A percentile compares a stretch with the other conserved stretches of the same genome.
These are phyloP conservation scores for Vachellia pachyceras DNA, from an alignment of 306 rosid species.

Conservation along the genomic window DNA sequence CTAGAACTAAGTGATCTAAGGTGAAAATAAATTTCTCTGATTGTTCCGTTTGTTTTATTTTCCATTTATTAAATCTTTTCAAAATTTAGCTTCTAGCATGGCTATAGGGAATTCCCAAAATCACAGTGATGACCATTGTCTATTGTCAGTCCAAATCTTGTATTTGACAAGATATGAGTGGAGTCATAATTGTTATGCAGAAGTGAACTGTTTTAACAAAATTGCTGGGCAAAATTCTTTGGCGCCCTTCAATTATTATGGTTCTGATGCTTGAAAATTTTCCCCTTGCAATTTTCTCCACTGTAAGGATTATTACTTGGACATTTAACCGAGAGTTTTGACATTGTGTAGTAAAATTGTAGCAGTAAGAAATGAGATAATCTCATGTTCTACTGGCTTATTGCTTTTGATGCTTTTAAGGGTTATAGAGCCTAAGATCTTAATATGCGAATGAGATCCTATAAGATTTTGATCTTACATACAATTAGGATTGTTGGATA, in stretches of 20 bases:
- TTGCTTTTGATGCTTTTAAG: neutral
- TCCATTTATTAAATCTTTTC: conserved; percentile 17
- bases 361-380: neutral
- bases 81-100: conserved; percentile 27
- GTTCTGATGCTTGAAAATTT: neutral
- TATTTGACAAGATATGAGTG: neutral
- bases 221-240: neutral
- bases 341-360: neutral
- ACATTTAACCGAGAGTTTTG: neutral
- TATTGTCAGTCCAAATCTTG: neutral
- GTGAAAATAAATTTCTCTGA: conserved; percentile 46
- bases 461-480: neutral
- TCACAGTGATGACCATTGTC: neutral
- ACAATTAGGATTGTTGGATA: neutral
- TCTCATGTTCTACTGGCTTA: neutral
- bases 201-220: neutral
- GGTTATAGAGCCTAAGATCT: neutral
- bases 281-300: neutral
- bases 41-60: conserved; percentile 3
- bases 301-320: neutral
- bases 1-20: conserved; percentile 82
- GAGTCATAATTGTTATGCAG: neutral
- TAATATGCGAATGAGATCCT: neutral
- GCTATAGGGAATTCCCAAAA: neutral
- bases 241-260: neutral